phyloP scores from a whole-genome alignment of 306 rosid species.

The Citrullus colocynthis region DNA sequence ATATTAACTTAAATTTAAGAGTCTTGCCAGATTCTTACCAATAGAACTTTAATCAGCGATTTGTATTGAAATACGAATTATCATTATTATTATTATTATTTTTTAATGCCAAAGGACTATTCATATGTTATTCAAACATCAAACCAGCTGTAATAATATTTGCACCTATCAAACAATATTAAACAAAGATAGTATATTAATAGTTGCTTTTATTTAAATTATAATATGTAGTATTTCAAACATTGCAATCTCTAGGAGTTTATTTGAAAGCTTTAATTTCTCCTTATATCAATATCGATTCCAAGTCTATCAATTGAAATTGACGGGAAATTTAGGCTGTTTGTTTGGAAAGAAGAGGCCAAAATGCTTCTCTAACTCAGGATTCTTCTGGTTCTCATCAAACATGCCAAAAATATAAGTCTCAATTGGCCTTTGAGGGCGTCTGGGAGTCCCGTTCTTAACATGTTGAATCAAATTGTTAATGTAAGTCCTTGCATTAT shows the following conservation, averaged over 20 bases:
- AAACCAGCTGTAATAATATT: too few relatives aligned
- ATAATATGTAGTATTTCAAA: not conserved
- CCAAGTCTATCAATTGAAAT: not conserved
- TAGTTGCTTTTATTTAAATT: too few relatives aligned
- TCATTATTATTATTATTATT: too few relatives aligned
- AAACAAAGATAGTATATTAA: too few relatives aligned
- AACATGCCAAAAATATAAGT: not conserved
- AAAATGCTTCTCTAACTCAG: slow-evolving; percentile 20
- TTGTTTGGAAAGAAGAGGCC: slow-evolving; percentile 25
- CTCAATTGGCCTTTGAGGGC: not conserved
- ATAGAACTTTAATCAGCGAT: too few relatives aligned
- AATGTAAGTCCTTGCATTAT: not conserved
- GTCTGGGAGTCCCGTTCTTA: not conserved
- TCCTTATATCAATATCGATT: not conserved
- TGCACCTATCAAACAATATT: too few relatives aligned
- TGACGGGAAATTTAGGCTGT: slow-evolving; percentile 12
- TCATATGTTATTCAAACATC: too few relatives aligned
- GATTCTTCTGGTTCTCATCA: slow-evolving; percentile 11
- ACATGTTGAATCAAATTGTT: not conserved
- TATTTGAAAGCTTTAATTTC: not conserved
- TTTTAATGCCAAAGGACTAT: too few relatives aligned
- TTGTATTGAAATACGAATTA: too few relatives aligned
- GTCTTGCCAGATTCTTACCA: too few relatives aligned
- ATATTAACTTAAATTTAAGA: too few relatives aligned
- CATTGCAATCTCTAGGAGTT: not conserved